Evolutionary conservation across 2,329 filamentous ascomycete species (phyloP), one percentile per base, ranked within the genome.

Genomic region (Sphaerulina musiva): DNA sequence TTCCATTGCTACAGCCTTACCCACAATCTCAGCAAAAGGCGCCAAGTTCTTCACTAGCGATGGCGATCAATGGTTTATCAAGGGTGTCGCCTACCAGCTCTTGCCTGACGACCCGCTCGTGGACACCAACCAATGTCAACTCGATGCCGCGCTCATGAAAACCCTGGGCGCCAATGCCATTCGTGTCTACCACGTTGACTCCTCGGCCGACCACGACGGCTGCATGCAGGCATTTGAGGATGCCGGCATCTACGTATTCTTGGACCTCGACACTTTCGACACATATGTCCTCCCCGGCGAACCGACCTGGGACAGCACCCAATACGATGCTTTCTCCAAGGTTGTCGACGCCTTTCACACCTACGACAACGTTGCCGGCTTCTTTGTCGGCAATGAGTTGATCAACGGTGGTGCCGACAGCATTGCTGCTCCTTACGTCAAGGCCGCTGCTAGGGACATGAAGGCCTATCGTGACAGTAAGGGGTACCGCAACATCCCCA

Each of bases 361-460:
- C 46, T 95, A 86, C 68, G 80, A 90, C 71, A 95, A 95, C 69
- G 79, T 87, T 1, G 82, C 89, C 9, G 89, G 87, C 44, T 87
- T 93, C 70, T 92, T 95, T 64, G 80, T 95, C 55, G 91, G 89
- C 60, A 95, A 95, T 67, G 90, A 95, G 70, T 86, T 93, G 42
- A 68, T 95, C 64, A 86, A 85, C 40, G 76, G 74, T 44, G 65
- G 71, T 68, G 62, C 77, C 48, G 76, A 79, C 56, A 80, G 79
- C n/a, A 68, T 72, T 26, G 85, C 86, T 32, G 89, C 89, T 7
- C 88, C 89, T 2, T 95, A 85, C 95, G 73, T 57, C 51, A 52
- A 54, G 45, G 89, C 93, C 70, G 85, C 88, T 48, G 52, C 55
- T 55, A 82, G 86, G 57, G 89, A 95, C 69, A 78, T 95, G 75